Conservation (phyloP, 2,329 filamentous ascomycete genomes). For the Talaromyces sp. region DNA sequence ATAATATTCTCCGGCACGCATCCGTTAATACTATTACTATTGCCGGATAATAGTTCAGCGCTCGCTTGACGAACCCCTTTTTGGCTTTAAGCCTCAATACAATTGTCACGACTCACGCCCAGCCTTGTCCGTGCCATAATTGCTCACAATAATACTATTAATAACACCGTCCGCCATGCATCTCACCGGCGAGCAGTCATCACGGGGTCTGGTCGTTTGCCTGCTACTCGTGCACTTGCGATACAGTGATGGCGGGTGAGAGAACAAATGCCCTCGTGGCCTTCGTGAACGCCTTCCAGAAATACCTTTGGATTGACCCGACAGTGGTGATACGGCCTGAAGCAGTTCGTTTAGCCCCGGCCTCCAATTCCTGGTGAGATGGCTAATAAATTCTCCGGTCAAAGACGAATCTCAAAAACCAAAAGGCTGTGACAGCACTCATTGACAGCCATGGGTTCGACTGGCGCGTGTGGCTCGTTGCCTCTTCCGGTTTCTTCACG, state of each 20-base stretch:
- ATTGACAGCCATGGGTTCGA: background rate
- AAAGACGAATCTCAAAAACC: background rate
- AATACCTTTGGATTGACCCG: background rate
- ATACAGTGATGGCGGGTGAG: background rate
- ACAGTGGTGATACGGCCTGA: background rate
- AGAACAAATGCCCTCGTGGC: background rate
- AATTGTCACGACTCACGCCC: background rate
- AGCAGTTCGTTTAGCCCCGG: background rate
- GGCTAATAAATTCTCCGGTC: background rate
- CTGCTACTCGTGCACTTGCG: background rate
- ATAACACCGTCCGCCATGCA: background rate
- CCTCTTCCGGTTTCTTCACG: background rate
- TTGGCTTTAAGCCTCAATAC: background rate
- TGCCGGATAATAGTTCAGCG: background rate
- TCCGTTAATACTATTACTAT: too few relatives aligned
- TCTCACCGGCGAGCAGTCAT: background rate
- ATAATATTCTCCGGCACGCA: background rate
- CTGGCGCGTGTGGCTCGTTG: background rate
- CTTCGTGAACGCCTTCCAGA: background rate
- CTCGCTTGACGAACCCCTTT: background rate
- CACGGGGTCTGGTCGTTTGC: background rate
- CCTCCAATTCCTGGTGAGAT: background rate
- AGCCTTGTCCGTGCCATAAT: background rate
- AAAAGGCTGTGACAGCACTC: background rate
- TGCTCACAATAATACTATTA: background rate